Evolutionary conservation across 2,329 filamentous ascomycete species (phyloP).

Genomic region (Hypoxylon sp.): DNA sequence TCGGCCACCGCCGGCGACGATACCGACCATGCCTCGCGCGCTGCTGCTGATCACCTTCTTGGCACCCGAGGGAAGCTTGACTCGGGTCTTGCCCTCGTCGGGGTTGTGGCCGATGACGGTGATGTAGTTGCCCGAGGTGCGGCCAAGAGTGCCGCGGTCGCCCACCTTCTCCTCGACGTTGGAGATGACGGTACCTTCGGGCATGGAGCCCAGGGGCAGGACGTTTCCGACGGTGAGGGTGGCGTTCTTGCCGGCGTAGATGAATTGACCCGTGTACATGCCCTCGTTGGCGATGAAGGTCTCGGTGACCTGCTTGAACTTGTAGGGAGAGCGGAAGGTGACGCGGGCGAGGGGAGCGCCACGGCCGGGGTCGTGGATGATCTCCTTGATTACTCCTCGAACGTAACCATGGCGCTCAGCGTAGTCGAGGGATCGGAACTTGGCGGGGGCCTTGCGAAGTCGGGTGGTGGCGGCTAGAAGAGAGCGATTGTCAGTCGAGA

Average conservation of each 20-base stretch:
- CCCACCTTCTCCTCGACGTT: constrained; percentile 99
- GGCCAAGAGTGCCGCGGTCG: constrained; percentile 94
- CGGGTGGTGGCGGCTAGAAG: constrained; percentile 77
- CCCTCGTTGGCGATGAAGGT: constrained; percentile 99
- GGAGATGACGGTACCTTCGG: constrained; percentile 98
- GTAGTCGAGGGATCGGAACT: constrained; percentile 97
- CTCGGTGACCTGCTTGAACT: constrained; percentile 96
- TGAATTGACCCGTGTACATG: constrained; percentile 99
- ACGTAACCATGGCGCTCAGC: constrained; percentile 97
- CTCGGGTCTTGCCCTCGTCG: constrained; percentile 98
- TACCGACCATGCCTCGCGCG: constrained; percentile 98
- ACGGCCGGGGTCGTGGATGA: constrained; percentile 98
- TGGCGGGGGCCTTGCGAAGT: constrained; percentile 92
- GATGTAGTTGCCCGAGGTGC: constrained; percentile 99
- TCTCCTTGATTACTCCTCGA: constrained; percentile 97
- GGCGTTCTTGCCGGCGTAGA: constrained; percentile 99
- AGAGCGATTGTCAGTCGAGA: constrained; percentile 33
- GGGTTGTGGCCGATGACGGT: constrained; percentile 98
- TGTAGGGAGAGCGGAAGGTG: constrained; percentile 96
- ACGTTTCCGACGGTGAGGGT: constrained; percentile 96
- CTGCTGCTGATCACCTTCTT: constrained; percentile 98
- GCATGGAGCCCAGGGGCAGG: constrained; percentile 91
- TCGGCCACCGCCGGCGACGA: constrained; percentile 98
- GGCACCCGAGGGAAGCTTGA: constrained; percentile 98
- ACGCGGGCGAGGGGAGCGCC: constrained; percentile 98